Percentiles rank a stretch among this genome's conserved stretches.
Conservation (phyloP, 768 basidiomycete species). For the Suillus hirtellus region DNA sequence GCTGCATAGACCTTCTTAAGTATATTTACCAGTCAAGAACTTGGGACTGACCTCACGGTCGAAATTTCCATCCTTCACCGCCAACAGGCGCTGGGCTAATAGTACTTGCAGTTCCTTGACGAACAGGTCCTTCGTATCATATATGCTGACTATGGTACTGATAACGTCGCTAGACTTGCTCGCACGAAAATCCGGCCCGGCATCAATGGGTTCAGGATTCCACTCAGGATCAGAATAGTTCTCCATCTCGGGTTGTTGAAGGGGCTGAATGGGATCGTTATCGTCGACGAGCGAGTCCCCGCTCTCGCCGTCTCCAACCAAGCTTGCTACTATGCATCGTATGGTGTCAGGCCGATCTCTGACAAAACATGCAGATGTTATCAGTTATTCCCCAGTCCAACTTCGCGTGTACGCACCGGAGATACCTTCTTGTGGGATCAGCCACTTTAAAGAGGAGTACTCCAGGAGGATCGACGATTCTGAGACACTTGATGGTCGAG, state of each 20-base stretch:
- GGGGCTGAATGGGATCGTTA: conserved; percentile 74
- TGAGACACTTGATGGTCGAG: conserved; percentile 85
- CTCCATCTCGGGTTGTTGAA: conserved; percentile 76
- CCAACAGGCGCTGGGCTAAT: conserved; percentile 82
- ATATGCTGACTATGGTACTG: conserved; percentile 95
- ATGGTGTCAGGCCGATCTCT: conserved; percentile 93
- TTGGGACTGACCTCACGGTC: conserved; percentile 56
- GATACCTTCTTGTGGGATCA: conserved; percentile 86
- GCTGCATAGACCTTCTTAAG: conserved; percentile 44
- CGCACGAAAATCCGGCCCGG: conserved; percentile 90
- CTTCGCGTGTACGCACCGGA: conserved; percentile 53
- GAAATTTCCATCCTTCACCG: conserved; percentile 75
- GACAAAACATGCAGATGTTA: conserved; percentile 9
- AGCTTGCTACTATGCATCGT: conserved; percentile 85
- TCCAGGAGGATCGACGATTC: conserved; percentile 89
- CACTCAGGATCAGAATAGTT: conserved; percentile 91
- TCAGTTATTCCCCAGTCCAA: background rate
- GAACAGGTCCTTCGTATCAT: conserved; percentile 95
- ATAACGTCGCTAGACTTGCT: conserved; percentile 93
- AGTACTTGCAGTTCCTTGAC: conserved; percentile 93
- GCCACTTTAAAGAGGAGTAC: conserved; percentile 93
- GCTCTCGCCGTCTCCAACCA: conserved; percentile 84
- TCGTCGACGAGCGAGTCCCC: conserved; percentile 84
- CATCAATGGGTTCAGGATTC: conserved; percentile 96
- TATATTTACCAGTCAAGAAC: background rate